Percentiles rank a stretch among this genome's conserved stretches.
Evolutionary conservation across 257 asterid species (phyloP).

Genomic region (Craterostigma plantagineum): DNA sequence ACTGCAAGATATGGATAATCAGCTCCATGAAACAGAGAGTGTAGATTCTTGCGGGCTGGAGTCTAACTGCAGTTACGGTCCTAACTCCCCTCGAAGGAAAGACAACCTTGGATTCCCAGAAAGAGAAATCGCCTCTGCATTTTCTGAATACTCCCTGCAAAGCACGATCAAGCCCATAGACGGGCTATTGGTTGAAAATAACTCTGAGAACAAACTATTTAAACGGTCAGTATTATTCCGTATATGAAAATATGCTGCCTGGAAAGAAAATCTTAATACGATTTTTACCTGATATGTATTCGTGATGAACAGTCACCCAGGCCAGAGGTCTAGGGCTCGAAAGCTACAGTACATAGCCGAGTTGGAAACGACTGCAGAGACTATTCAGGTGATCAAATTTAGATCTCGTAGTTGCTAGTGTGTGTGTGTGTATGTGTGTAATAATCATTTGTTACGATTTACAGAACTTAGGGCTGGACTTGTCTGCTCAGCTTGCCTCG

Average conservation of each 20-base stretch:
- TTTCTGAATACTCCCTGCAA: slow-evolving; percentile 36
- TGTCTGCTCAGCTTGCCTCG: slow-evolving; percentile 42
- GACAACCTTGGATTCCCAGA: slow-evolving; percentile 29
- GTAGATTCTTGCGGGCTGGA: slow-evolving; percentile 26
- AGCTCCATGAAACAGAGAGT: slow-evolving; percentile 15
- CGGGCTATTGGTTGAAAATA: slow-evolving; percentile 22
- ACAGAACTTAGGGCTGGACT: slow-evolving; percentile 52
- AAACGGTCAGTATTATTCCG: slow-evolving; percentile 28
- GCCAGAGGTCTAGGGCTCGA: slow-evolving; percentile 70
- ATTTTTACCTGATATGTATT: not conserved
- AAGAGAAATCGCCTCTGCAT: slow-evolving; percentile 42
- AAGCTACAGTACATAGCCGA: slow-evolving; percentile 71
- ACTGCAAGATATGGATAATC: slow-evolving; percentile 17
- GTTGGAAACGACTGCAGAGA: slow-evolving; percentile 48
- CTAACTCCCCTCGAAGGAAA: slow-evolving; percentile 67
- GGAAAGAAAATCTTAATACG: not conserved
- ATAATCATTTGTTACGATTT: not conserved
- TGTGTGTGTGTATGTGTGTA: not conserved
- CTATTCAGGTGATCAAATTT: slow-evolving; percentile 33
- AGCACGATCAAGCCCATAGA: slow-evolving; percentile 22
- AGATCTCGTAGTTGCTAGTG: not conserved
- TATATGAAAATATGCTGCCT: not conserved
- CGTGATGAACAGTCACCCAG: slow-evolving; percentile 43
- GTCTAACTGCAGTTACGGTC: slow-evolving; percentile 49
- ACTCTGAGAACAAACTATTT: slow-evolving; percentile 19